phyloP scores from a whole-genome alignment of 2,329 filamentous ascomycete genomes.

The Davidsoniella neocaledoniae region DNA sequence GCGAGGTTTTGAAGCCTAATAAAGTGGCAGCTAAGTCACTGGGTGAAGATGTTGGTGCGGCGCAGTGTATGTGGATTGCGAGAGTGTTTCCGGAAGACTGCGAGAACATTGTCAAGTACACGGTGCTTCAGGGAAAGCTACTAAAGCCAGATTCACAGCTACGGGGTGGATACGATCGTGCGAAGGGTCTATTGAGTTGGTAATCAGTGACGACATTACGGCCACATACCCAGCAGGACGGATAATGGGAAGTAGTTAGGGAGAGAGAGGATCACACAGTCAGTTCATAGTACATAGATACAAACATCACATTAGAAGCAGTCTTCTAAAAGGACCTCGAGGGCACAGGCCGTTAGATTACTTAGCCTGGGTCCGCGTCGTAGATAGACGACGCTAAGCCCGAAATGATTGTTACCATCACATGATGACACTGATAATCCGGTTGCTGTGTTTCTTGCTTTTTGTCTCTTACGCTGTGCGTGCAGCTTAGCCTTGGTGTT shows the following conservation, averaged over 20 bases:
- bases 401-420: too few relatives aligned
- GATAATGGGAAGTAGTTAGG: neutral
- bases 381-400: too few relatives aligned
- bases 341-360: too few relatives aligned
- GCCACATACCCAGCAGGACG: neutral
- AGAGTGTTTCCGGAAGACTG: slow-evolving; percentile 75
- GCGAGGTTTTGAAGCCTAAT: slow-evolving; percentile 18
- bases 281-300: neutral
- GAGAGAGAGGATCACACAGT: neutral
- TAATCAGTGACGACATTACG: slow-evolving; percentile 21
- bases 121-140: slow-evolving; percentile 81
- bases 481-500: too few relatives aligned
- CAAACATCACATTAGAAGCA: neutral
- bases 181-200: slow-evolving; percentile 73
- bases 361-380: too few relatives aligned
- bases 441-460: too few relatives aligned
- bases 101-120: slow-evolving; percentile 80
- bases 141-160: slow-evolving; percentile 78
- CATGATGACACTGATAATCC: too few relatives aligned
- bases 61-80: slow-evolving; percentile 86
- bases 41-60: slow-evolving; percentile 40
- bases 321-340: too few relatives aligned
- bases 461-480: too few relatives aligned
- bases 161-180: slow-evolving; percentile 77
- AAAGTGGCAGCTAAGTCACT: slow-evolving; percentile 20